Evolutionary conservation across 2,329 filamentous ascomycete genomes (phyloP).

Genomic region (Ilyonectria destructans): DNA sequence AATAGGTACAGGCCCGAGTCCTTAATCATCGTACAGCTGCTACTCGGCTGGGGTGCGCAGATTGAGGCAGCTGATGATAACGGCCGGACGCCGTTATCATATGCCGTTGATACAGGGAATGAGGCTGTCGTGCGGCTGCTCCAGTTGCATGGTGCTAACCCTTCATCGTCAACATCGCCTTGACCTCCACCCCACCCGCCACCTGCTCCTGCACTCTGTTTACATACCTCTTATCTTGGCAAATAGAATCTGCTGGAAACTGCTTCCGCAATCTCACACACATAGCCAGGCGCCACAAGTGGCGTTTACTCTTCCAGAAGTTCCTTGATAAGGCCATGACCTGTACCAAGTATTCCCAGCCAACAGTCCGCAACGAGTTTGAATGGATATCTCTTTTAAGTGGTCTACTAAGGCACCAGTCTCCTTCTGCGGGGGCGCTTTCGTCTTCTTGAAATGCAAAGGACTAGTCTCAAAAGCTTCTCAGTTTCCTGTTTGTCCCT

Average conservation of each 20-base stretch:
- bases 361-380: neutral
- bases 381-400: neutral
- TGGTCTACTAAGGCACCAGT: neutral
- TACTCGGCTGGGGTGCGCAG: neutral
- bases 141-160: neutral
- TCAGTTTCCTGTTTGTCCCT: neutral
- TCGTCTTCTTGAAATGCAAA: neutral
- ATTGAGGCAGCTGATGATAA: neutral
- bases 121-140: no score
- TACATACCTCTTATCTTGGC: neutral
- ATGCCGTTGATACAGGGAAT: rapidly evolving
- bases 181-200: neutral
- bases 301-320: neutral
- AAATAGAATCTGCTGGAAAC: slow-evolving; percentile 5
- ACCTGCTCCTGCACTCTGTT: slow-evolving; percentile 9
- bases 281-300: neutral
- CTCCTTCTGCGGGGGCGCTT: neutral
- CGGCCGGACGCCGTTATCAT: no score
- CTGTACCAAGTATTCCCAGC: neutral
- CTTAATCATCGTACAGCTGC: no score
- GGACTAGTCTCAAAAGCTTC: neutral
- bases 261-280: neutral
- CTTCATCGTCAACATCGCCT: neutral
- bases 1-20: no score
- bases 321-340: neutral